A percentile compares a stretch with the other conserved stretches of the same genome.
These are phyloP conservation scores for Myrica gale DNA, from an alignment of 306 rosid species.

Conservation along the genomic window DNA sequence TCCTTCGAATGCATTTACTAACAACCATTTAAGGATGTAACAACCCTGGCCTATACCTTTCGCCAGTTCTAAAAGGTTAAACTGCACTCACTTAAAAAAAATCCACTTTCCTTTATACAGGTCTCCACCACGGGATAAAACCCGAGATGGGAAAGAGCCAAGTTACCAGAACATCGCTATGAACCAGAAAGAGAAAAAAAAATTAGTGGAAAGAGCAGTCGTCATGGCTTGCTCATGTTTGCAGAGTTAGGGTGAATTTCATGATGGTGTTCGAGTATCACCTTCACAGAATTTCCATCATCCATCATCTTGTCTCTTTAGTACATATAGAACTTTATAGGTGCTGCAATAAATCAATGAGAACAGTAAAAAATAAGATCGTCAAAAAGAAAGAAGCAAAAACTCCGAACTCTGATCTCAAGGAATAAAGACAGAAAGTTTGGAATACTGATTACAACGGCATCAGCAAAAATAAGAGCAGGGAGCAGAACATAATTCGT, in stretches of 20 bases:
- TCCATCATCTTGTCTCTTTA: conserved; percentile 78
- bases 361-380: background rate
- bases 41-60: conserved; percentile 9
- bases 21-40: background rate
- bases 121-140: conserved; percentile 19
- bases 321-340: conserved; percentile 72
- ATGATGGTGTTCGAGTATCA: conserved; percentile 51
- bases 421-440: background rate
- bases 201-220: conserved; percentile 13
- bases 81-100: conserved; percentile 26
- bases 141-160: conserved; percentile 26
- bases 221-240: conserved; percentile 27
- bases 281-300: conserved; percentile 95
- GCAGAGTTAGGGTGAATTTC: conserved; percentile 29
- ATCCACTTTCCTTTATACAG: conserved; percentile 16
- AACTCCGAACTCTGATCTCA: background rate
- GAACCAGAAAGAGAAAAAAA: too few species aligned
- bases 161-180: conserved; percentile 32
- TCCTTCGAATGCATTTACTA: background rate
- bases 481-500: background rate
- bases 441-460: background rate
- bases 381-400: background rate
- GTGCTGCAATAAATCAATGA: conserved; percentile 57
- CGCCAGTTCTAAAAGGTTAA: background rate
- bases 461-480: background rate